A percentile compares a stretch with the other conserved stretches of the same genome.
Evolutionary conservation across 192 early-diverging fungal genomes (phyloP).

Genomic region (Cladochytrium replicatum): DNA sequence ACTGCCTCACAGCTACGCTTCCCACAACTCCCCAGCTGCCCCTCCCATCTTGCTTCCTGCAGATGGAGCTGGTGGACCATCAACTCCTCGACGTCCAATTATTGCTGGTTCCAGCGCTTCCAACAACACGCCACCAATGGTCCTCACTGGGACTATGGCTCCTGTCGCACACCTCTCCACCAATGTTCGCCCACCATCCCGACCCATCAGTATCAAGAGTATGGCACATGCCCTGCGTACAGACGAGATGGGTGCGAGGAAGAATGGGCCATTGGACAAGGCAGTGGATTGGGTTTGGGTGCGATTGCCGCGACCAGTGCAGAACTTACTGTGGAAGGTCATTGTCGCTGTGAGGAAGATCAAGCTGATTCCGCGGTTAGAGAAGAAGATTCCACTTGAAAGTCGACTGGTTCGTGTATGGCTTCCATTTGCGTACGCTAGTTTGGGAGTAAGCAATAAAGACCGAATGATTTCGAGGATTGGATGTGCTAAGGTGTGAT

Average conservation of each 20-base stretch:
- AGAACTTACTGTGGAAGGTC: background rate
- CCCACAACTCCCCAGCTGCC: no score
- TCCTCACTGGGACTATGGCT: background rate
- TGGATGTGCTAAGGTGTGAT: background rate
- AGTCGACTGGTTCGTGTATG: conserved; percentile 41
- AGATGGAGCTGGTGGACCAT: no score
- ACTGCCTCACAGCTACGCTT: no score
- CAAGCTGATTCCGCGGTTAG: conserved; percentile 31
- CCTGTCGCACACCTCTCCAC: background rate
- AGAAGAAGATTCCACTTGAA: conserved; percentile 30
- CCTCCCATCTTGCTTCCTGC: no score
- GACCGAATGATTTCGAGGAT: no score
- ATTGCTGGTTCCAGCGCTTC: no score
- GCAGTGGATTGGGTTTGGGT: background rate
- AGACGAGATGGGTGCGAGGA: no score
- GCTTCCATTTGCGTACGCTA: conserved; percentile 63
- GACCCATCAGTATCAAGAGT: background rate
- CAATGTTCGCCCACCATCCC: background rate
- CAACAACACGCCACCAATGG: no score
- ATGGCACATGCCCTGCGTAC: background rate
- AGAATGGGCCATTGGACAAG: no score
- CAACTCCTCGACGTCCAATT: no score
- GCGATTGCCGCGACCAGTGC: background rate
- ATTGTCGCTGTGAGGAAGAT: background rate
- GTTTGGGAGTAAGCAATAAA: conserved; percentile 47